A percentile compares a stretch with the other conserved stretches of the same genome.
Conservation (phyloP, 768 basidiomycete species). For the Pleurotus platypus region DNA sequence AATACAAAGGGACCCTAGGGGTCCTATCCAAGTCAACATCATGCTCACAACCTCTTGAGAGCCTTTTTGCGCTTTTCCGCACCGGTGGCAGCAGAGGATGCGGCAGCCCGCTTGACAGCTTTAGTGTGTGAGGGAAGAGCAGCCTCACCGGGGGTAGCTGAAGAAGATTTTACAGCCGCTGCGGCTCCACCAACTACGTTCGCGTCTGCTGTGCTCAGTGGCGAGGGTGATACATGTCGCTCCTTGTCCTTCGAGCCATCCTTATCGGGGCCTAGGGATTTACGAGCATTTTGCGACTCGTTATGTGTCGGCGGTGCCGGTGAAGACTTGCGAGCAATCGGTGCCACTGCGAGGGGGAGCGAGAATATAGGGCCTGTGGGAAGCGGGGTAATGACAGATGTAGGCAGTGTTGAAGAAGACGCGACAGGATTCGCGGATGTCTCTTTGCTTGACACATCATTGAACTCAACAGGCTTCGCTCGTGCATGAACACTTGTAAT, state of each 20-base stretch:
- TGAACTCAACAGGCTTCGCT: constrained; percentile 69
- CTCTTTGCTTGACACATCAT: constrained; percentile 34
- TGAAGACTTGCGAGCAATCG: constrained; percentile 37
- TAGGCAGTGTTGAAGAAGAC: constrained; percentile 21
- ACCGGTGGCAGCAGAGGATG: constrained; percentile 44
- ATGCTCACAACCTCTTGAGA: constrained; percentile 62
- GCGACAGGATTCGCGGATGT: constrained; percentile 27
- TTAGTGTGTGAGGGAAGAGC: constrained; percentile 43
- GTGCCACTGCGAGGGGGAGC: constrained; percentile 27
- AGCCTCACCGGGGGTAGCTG: constrained; percentile 25
- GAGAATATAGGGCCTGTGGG: constrained; percentile 28
- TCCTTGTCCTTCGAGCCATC: constrained; percentile 44
- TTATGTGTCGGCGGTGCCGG: constrained; percentile 33
- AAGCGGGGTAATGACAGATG: constrained; percentile 16
- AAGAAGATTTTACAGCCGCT: constrained; percentile 28
- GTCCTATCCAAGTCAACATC: neutral
- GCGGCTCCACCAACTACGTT: constrained; percentile 46
- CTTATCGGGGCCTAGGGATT: constrained; percentile 25
- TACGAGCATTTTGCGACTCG: constrained; percentile 32
- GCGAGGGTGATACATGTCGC: constrained; percentile 64
- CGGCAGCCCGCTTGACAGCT: constrained; percentile 66
- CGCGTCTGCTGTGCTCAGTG: constrained; percentile 67
- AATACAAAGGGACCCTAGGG: neutral
- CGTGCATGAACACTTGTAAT: constrained; percentile 91
- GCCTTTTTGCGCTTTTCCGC: constrained; percentile 90